These are phyloP conservation scores for Scutellaria minor DNA, from an alignment of 257 asterid genomes.

Conservation along the genomic window DNA sequence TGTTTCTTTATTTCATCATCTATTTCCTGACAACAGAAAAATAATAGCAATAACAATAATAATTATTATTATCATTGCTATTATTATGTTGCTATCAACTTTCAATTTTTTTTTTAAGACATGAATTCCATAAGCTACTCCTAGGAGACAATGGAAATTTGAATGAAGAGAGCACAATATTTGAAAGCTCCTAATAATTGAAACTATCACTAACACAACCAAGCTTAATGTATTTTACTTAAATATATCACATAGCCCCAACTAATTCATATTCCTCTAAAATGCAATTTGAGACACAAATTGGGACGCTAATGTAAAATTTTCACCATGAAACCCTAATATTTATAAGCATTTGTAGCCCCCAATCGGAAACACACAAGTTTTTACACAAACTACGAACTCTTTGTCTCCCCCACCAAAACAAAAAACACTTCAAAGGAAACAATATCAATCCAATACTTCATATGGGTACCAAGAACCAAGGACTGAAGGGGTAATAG, in stretches of 20 bases:
- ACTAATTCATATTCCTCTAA: not conserved
- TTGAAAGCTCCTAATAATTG: not conserved
- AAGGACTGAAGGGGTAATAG: not conserved
- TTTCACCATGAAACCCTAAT: not conserved
- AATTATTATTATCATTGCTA: too few relatives aligned
- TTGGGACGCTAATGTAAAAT: not conserved
- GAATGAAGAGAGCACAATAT: not conserved
- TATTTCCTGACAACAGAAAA: not conserved
- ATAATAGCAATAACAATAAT: not conserved
- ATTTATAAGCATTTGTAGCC: constrained; percentile 8
- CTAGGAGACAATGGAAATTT: not conserved
- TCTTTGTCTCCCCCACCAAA: not conserved
- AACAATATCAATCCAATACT: not conserved
- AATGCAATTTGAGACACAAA: not conserved
- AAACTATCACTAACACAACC: not conserved
- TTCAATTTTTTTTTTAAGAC: not conserved
- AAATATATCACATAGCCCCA: not conserved
- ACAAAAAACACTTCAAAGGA: not conserved
- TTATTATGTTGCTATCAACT: too few relatives aligned
- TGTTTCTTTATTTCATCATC: not conserved
- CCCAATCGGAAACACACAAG: not conserved
- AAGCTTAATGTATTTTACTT: not conserved
- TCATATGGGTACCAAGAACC: not conserved
- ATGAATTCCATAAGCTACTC: constrained; percentile 3
- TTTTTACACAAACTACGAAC: not conserved